Evolutionary conservation across 2,329 filamentous ascomycete species (phyloP).

Genomic region (Cladosporium sp.): DNA sequence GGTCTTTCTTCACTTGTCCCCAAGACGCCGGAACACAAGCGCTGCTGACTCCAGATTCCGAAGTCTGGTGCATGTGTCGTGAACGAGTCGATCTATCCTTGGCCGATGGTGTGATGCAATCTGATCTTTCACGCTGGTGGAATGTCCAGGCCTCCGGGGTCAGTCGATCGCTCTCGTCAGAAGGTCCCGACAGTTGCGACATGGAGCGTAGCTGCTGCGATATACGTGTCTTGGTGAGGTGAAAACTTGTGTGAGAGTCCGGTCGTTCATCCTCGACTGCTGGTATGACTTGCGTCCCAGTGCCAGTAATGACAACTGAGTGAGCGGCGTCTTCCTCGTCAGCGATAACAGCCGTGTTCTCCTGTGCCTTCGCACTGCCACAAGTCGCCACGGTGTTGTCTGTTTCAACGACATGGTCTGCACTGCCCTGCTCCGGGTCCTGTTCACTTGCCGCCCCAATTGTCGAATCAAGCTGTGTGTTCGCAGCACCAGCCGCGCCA

Average conservation of each 20-base stretch:
- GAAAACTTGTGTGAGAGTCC: conserved; percentile 22
- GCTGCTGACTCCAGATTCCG: conserved; percentile 32
- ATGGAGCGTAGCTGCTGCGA: conserved; percentile 42
- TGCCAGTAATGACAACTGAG: too few species aligned
- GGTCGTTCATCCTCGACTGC: neutral
- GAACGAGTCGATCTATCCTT: conserved; percentile 20
- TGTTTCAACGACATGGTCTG: neutral
- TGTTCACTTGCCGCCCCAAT: neutral
- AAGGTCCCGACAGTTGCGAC: conserved; percentile 34
- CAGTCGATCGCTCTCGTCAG: conserved; percentile 11
- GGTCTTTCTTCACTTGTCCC: conserved; percentile 32
- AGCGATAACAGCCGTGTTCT: neutral
- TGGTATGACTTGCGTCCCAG: too few species aligned
- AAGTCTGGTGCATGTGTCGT: conserved; percentile 12
- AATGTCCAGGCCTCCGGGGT: conserved; percentile 17
- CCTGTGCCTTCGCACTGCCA: neutral
- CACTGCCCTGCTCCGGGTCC: neutral
- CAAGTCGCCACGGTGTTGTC: neutral
- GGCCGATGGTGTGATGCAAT: neutral
- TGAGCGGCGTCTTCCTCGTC: neutral
- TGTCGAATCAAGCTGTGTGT: neutral
- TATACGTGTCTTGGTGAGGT: conserved; percentile 42
- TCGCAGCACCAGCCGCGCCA: neutral
- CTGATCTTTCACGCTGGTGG: conserved; percentile 16
- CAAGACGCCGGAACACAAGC: conserved; percentile 34